phyloP scores from a whole-genome alignment of 768 basidiomycete species.

The Nevesoporus exiguus region DNA sequence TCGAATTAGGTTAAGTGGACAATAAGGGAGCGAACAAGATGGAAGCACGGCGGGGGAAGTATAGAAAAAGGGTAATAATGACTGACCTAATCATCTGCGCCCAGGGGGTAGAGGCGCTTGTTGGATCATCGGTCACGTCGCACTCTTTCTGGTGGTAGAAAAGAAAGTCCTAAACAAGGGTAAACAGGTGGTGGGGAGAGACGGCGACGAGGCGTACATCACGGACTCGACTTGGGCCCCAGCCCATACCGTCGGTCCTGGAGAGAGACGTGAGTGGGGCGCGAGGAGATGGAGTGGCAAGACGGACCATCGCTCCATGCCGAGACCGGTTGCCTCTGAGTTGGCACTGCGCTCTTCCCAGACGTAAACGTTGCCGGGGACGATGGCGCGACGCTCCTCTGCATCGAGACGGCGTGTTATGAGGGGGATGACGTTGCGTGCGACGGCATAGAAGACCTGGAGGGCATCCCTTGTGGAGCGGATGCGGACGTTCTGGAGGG shows the following conservation, averaged over 20 bases:
- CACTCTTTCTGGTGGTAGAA: constrained; percentile 51
- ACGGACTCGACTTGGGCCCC: constrained; percentile 79
- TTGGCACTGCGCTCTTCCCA: constrained; percentile 88
- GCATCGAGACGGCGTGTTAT: constrained; percentile 81
- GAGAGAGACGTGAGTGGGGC: not conserved
- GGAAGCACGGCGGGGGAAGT: constrained; percentile 3
- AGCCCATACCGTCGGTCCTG: constrained; percentile 70
- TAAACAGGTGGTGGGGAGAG: constrained; percentile 2
- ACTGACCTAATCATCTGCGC: constrained; percentile 68
- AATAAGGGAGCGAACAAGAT: constrained; percentile 18
- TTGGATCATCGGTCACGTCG: constrained; percentile 38
- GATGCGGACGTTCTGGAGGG: constrained; percentile 71
- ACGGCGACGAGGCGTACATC: constrained; percentile 23
- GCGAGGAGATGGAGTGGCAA: not conserved
- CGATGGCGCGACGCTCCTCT: constrained; percentile 71
- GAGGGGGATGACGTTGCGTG: constrained; percentile 62
- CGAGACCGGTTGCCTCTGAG: constrained; percentile 75
- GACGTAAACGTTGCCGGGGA: constrained; percentile 78
- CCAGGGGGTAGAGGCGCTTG: constrained; percentile 62
- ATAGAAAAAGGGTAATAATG: constrained; percentile 10
- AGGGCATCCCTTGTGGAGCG: constrained; percentile 78
- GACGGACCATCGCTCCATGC: constrained; percentile 78
- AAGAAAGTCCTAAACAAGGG: constrained; percentile 44
- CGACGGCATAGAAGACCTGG: constrained; percentile 77
- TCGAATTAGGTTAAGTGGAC: constrained; percentile 33